These are phyloP conservation scores for Pseudovirgaria hyperparasitica DNA, from an alignment of 2,329 filamentous ascomycete species.

Conservation along the genomic window DNA sequence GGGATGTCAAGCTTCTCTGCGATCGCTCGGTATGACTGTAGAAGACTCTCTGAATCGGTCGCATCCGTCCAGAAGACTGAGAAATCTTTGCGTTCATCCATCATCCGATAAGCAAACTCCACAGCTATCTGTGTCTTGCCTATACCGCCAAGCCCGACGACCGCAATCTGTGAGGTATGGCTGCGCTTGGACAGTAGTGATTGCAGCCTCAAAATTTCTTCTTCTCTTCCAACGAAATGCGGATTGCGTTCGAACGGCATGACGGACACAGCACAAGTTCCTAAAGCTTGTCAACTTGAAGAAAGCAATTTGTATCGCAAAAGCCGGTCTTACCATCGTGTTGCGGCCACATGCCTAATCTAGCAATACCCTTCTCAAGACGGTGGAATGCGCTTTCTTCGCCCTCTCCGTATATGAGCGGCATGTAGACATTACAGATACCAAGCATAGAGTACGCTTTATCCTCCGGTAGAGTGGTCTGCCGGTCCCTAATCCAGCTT, in stretches of 20 bases:
- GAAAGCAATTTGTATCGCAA: no score
- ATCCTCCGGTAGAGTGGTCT: slow-evolving; percentile 5
- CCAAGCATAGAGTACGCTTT: no score
- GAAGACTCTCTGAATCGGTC: slow-evolving; percentile 24
- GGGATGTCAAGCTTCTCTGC: slow-evolving; percentile 17
- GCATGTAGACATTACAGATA: no score
- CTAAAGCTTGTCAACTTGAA: no score
- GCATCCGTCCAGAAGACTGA: slow-evolving; percentile 35
- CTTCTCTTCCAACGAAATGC: slow-evolving; percentile 12
- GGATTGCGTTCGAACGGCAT: slow-evolving; percentile 12
- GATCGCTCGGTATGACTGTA: slow-evolving; percentile 26
- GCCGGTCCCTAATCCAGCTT: slow-evolving; percentile 4
- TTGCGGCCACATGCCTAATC: no score
- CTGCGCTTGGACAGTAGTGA: slow-evolving; percentile 11
- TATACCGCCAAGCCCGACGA: slow-evolving; percentile 27
- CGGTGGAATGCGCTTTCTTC: no score
- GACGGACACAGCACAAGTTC: no score
- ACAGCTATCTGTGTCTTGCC: slow-evolving; percentile 31
- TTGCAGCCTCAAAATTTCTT: slow-evolving; percentile 12
- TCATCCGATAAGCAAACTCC: slow-evolving; percentile 27
- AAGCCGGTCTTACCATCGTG: no score
- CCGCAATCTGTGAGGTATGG: slow-evolving; percentile 11
- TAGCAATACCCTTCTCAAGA: no score
- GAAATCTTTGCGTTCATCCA: slow-evolving; percentile 19
- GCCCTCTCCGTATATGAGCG: no score